phyloP scores from a whole-genome alignment of 2,329 filamentous ascomycete genomes.

The Pleochaeta shiraiana region DNA sequence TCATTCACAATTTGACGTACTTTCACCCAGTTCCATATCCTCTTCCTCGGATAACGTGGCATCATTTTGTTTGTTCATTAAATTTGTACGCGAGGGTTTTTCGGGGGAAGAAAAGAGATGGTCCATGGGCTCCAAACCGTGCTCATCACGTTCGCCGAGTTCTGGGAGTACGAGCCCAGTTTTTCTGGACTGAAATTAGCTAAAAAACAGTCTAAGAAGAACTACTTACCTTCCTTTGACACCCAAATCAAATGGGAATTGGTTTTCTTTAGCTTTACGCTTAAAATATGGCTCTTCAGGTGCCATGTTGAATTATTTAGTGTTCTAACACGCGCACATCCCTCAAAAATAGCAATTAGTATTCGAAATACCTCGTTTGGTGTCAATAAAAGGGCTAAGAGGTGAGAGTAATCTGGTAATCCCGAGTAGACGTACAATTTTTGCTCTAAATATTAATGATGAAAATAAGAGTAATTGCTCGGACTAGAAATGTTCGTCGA shows the following conservation, averaged over 20 bases:
- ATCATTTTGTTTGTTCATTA: constrained; percentile 15
- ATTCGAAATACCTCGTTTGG: no score
- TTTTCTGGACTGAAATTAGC: constrained; percentile 35
- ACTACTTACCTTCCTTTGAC: constrained; percentile 26
- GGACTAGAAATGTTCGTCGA: no score
- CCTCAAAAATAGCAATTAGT: background rate
- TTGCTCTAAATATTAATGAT: no score
- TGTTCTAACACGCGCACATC: background rate
- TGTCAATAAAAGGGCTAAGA: no score
- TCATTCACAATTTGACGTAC: constrained; percentile 21
- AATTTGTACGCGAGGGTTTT: constrained; percentile 6
- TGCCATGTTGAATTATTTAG: constrained; percentile 8
- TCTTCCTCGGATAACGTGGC: constrained; percentile 29
- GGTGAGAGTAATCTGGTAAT: no score
- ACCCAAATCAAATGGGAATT: constrained; percentile 28
- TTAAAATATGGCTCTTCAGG: constrained; percentile 9
- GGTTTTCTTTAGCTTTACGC: constrained; percentile 20
- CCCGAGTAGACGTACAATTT: no score
- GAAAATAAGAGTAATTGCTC: no score
- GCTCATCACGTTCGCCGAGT: constrained; percentile 60
- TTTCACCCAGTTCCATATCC: constrained; percentile 41
- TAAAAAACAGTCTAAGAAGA: constrained; percentile 5
- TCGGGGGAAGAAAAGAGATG: constrained; percentile 58
- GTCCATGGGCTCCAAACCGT: constrained; percentile 78
- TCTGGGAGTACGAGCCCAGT: constrained; percentile 71